phyloP scores from a whole-genome alignment of 2,329 filamentous ascomycete genomes.

The Aureobasidium musti region DNA sequence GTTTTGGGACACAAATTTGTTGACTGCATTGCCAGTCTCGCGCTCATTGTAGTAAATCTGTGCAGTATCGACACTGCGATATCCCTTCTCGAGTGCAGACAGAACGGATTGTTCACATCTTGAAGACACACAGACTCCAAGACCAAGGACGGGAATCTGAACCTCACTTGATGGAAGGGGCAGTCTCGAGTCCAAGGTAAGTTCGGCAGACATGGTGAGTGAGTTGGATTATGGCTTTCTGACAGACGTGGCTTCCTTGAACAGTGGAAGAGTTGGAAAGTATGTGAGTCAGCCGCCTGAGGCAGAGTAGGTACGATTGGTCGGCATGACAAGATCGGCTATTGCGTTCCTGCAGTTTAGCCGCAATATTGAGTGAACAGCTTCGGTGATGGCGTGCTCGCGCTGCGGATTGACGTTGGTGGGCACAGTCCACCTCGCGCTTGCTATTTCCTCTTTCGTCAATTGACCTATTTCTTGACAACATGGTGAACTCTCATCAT shows the following conservation, averaged over 20 bases:
- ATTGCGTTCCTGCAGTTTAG: background rate
- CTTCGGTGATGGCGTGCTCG: constrained; percentile 17
- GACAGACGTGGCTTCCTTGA: background rate
- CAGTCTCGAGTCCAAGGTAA: constrained; percentile 6
- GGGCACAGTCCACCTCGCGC: constrained; percentile 15
- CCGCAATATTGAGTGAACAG: constrained; percentile 14
- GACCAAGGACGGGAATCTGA: constrained; percentile 64
- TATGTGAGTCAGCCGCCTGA: constrained; percentile 18
- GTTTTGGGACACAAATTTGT: constrained; percentile 19
- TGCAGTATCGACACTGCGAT: constrained; percentile 65
- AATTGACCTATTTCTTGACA: background rate
- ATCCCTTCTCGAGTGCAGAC: constrained; percentile 57
- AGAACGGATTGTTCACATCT: constrained; percentile 59
- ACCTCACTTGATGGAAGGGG: constrained; percentile 52
- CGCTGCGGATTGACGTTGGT: constrained; percentile 18
- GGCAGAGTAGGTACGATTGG: background rate
- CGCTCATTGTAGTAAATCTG: constrained; percentile 67
- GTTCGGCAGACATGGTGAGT: constrained; percentile 5
- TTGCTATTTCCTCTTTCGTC: constrained; percentile 18
- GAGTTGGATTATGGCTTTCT: background rate
- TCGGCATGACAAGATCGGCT: background rate
- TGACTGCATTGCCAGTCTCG: constrained; percentile 31
- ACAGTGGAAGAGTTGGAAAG: background rate
- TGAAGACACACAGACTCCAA: constrained; percentile 66
- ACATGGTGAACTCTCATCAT: background rate